A percentile compares a stretch with the other conserved stretches of the same genome.
Evolutionary conservation across 2,329 filamentous ascomycete species (phyloP).

Genomic region (Xylaria sp.): DNA sequence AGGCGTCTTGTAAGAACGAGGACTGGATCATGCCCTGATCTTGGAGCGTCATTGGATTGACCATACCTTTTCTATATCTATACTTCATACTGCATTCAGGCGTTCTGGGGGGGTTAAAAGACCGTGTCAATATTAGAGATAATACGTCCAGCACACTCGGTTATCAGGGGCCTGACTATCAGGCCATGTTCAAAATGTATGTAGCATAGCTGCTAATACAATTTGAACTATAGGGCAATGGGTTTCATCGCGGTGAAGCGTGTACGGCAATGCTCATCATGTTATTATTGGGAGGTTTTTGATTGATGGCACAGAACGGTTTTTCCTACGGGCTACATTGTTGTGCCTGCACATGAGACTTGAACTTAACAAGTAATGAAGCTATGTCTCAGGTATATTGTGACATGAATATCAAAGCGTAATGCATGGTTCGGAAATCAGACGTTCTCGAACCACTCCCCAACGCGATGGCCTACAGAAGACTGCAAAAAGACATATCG

Average conservation of each 20-base stretch:
- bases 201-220: neutral
- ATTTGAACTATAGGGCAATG: neutral
- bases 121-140: neutral
- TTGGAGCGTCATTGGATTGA: neutral
- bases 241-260: neutral
- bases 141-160: neutral
- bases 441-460: no score
- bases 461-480: no score
- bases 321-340: neutral
- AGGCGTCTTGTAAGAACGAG: slow-evolving; percentile 20
- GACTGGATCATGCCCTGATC: slow-evolving; percentile 28
- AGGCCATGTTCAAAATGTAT: neutral
- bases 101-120: neutral
- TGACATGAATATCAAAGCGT: neutral
- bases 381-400: neutral
- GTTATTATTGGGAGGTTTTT: neutral
- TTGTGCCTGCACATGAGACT: no score
- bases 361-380: no score
- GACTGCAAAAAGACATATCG: neutral
- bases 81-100: neutral
- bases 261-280: neutral
- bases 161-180: neutral
- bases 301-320: neutral
- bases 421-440: no score
- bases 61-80: neutral